Conservation (phyloP, 2,329 filamentous ascomycete genomes). For the Trichoderma hamatum region DNA sequence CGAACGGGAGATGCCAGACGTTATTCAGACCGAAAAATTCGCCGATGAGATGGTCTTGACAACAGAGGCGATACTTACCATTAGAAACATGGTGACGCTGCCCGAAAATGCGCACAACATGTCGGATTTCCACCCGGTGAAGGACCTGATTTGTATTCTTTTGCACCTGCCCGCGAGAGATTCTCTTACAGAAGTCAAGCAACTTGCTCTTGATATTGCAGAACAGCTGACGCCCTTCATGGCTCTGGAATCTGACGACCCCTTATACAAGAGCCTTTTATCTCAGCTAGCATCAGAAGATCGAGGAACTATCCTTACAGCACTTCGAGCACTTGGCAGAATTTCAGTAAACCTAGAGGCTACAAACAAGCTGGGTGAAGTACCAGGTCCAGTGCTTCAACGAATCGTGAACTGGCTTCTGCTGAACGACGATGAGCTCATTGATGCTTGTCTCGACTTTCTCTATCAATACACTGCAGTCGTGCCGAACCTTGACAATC, state of each 20-base stretch:
- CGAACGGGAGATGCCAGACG: conserved; percentile 62
- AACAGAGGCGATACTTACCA: conserved; percentile 82
- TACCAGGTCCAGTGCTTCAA: conserved; percentile 67
- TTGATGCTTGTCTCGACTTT: conserved; percentile 88
- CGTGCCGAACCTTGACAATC: conserved; percentile 76
- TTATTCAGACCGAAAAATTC: conserved; percentile 73
- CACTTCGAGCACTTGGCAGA: conserved; percentile 78
- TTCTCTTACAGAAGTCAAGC: conserved; percentile 79
- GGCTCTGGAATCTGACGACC: conserved; percentile 69
- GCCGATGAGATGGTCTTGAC: conserved; percentile 73
- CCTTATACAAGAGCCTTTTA: conserved; percentile 77
- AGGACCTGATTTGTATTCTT: conserved; percentile 81
- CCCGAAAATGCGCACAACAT: conserved; percentile 85
- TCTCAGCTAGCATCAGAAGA: conserved; percentile 62
- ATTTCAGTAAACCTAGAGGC: conserved; percentile 86
- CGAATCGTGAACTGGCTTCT: conserved; percentile 74
- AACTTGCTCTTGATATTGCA: conserved; percentile 87
- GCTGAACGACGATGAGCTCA: conserved; percentile 85
- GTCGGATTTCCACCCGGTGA: conserved; percentile 71
- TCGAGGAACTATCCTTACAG: conserved; percentile 77
- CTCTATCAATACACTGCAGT: conserved; percentile 93
- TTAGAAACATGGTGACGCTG: conserved; percentile 95
- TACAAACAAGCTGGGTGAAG: conserved; percentile 73
- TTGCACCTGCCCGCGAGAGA: conserved; percentile 76
- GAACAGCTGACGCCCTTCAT: conserved; percentile 88